Conservation (phyloP, 805 yeast species). For the Debaryomyces prosopidis region DNA sequence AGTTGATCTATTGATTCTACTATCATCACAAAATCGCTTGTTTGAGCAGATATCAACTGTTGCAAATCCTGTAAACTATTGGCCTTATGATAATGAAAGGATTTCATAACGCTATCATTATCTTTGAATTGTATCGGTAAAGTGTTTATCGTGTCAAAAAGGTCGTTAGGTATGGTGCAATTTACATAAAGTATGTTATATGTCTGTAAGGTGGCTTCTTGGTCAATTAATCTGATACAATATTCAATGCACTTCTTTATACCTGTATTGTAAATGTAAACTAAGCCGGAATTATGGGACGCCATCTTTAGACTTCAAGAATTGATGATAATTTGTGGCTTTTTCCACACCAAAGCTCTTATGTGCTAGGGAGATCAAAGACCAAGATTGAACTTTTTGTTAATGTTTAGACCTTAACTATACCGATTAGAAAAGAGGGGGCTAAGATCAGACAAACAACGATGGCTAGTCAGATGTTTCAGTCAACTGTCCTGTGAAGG, state of each 20-base stretch:
- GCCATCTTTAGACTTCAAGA: background rate
- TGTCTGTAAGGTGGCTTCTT: background rate
- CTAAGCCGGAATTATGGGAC: background rate
- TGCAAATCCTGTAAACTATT: conserved; percentile 7
- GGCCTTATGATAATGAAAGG: conserved; percentile 10
- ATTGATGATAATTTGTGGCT: too few species aligned
- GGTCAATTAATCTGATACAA: conserved; percentile 2
- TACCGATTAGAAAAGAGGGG: too few species aligned
- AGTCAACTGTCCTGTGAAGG: too few species aligned
- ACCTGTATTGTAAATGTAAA: conserved; percentile 4
- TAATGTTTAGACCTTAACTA: too few species aligned
- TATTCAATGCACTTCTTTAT: conserved; percentile 4
- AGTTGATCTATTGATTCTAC: conserved; percentile 12
- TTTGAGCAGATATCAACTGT: background rate
- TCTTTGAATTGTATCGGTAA: conserved; percentile 2
- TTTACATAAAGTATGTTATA: conserved; percentile 10
- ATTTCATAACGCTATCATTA: conserved; percentile 9
- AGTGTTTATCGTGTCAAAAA: conserved; percentile 6
- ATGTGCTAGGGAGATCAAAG: too few species aligned
- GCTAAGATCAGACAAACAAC: too few species aligned
- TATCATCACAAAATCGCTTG: conserved; percentile 1
- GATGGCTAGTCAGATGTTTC: too few species aligned
- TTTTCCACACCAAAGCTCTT: too few species aligned
- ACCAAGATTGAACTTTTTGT: too few species aligned
- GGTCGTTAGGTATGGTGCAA: conserved; percentile 12